phyloP scores from a whole-genome alignment of 2,329 filamentous ascomycete genomes.

The Penicillium psychrosexuale region DNA sequence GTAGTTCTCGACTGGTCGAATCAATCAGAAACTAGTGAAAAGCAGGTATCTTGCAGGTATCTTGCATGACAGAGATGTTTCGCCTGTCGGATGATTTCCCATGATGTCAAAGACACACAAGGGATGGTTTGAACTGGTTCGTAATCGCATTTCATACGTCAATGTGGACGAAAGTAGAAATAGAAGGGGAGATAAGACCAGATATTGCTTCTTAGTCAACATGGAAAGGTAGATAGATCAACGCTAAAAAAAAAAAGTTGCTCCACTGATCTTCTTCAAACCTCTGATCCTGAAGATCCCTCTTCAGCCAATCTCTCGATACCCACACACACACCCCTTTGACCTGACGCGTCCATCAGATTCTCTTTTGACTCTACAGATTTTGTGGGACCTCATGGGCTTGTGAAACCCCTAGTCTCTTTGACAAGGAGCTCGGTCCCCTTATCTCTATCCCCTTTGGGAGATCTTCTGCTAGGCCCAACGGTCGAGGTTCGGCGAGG shows the following conservation, averaged over 20 bases:
- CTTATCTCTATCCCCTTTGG: background rate
- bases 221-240: background rate
- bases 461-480: background rate
- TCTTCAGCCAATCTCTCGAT: background rate
- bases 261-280: slow-evolving; percentile 11
- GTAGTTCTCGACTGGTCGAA: background rate
- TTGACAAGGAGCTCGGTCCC: slow-evolving; percentile 3
- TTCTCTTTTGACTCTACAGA: slow-evolving; percentile 2
- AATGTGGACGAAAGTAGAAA: background rate
- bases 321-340: background rate
- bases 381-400: slow-evolving; percentile 8
- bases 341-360: background rate
- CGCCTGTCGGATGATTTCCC: slow-evolving; percentile 8
- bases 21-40: background rate
- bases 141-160: background rate
- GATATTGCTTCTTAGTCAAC: background rate
- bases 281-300: slow-evolving; percentile 4
- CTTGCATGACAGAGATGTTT: slow-evolving; percentile 5
- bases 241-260: background rate
- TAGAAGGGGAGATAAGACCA: background rate
- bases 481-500: background rate
- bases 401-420: slow-evolving; percentile 10
- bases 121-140: slow-evolving; percentile 3
- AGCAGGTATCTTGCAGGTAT: slow-evolving; percentile 3
- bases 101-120: slow-evolving; percentile 5